Conservation (phyloP, 306 rosid genomes). For the Betula pendula region DNA sequence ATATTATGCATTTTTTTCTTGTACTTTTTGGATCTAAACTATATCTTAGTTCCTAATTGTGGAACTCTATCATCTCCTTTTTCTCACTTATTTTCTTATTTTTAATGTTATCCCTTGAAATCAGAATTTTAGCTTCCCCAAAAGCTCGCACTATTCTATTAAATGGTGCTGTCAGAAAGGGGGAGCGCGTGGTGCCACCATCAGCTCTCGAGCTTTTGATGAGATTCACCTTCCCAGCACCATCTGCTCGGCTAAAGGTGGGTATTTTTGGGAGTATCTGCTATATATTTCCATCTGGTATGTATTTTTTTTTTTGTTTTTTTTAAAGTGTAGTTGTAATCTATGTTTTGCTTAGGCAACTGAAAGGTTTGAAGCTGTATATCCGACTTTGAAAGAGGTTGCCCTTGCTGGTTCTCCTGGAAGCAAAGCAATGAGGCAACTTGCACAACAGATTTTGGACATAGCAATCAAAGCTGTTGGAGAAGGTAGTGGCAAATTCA, state of each 20-base stretch:
- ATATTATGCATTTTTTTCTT: background rate
- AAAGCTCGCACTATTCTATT: conserved; percentile 46
- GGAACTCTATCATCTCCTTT: background rate
- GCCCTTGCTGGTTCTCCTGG: conserved; percentile 48
- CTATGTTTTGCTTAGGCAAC: conserved; percentile 40
- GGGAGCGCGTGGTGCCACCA: conserved; percentile 53
- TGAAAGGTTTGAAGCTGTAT: conserved; percentile 42
- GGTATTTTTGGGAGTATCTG: conserved; percentile 3
- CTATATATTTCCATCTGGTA: conserved; percentile 6
- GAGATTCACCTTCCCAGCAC: conserved; percentile 43
- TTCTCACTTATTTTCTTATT: background rate
- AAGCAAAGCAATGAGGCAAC: conserved; percentile 49
- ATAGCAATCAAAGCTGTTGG: conserved; percentile 41
- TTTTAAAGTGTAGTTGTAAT: background rate
- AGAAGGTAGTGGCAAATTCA: conserved; percentile 35
- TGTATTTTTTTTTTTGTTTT: conserved; percentile 5
- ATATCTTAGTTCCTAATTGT: background rate
- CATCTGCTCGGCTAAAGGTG: conserved; percentile 50
- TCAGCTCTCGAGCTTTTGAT: conserved; percentile 41
- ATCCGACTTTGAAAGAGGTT: conserved; percentile 47
- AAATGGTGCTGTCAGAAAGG: conserved; percentile 52
- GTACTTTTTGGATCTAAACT: background rate
- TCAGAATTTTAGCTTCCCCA: conserved; percentile 42
- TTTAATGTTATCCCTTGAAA: conserved; percentile 8
- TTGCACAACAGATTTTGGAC: conserved; percentile 42